These are phyloP conservation scores for Heliamphora exappendiculata DNA, from an alignment of 148 eudicot species.

Conservation along the genomic window DNA sequence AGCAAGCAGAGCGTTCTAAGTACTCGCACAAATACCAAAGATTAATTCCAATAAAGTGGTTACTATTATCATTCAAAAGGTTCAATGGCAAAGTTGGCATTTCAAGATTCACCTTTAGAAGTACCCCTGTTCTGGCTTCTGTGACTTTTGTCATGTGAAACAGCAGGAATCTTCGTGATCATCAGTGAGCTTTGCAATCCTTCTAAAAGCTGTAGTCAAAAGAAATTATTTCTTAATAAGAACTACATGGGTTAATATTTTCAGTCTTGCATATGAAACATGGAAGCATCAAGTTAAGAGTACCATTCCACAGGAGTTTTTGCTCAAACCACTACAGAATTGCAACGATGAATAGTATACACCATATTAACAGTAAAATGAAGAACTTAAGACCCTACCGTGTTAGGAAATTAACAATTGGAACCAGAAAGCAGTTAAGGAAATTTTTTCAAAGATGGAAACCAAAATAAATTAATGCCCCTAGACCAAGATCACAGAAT, in stretches of 20 bases:
- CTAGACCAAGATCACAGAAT: too few relatives aligned
- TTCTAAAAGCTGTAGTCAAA: conserved; percentile 57
- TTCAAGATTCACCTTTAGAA: background rate
- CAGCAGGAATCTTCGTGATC: conserved; percentile 61
- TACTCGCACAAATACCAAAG: background rate
- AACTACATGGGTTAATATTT: background rate
- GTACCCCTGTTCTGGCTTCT: conserved; percentile 33
- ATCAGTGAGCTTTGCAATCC: conserved; percentile 74
- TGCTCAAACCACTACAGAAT: background rate
- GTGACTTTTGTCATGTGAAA: conserved; percentile 56
- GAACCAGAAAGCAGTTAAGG: too few relatives aligned
- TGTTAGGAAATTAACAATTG: background rate
- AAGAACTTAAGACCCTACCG: background rate
- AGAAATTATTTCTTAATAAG: background rate
- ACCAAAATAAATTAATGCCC: too few relatives aligned
- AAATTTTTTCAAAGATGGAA: too few relatives aligned
- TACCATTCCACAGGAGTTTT: background rate
- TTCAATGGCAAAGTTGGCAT: background rate
- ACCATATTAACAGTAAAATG: background rate
- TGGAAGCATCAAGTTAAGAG: background rate
- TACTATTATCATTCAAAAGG: background rate
- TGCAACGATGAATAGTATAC: background rate
- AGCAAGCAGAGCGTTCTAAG: background rate
- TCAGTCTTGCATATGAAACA: background rate
- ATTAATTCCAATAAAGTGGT: background rate